Evolutionary conservation across 192 early-diverging fungal genomes (phyloP), one percentile per base, ranked within the genome.

Genomic region (Coemansia sp.): DNA sequence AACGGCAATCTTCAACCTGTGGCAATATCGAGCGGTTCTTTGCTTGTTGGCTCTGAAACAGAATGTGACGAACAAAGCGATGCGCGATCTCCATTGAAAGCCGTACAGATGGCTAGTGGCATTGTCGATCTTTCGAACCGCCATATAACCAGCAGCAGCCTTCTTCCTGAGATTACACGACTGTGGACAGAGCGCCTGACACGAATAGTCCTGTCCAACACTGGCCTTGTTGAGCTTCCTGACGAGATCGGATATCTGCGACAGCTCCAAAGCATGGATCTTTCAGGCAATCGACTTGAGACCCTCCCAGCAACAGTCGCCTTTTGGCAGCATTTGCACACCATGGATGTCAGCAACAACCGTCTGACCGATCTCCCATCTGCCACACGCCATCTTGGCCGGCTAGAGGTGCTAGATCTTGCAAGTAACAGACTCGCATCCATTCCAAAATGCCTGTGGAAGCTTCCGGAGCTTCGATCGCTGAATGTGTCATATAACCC

Each of bases 171-270:
- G 5, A 71, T 74, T 18, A 69, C 67, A 18, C 26, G 7, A 1
- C 7, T 62, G 26, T 71, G 51, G 37, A 67, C 71, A 10, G 19
- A 9, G 11, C 63, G 62, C 49, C 69, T 80, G 45, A 71, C 65
- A 4, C 51, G 48, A 5, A 36, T 80, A 3, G 45, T 59, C 16
- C 45, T 80, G 41, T 69, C 72, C 21, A 48, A 63, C 58, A 80
- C 71, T 63, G 47, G 42, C 46, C 69, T 80, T 39, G 59, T 4
- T 37, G 8, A 6, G 18, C 62, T 80, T 13, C 77, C 77, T 4
- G 72, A 74, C 21, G 77, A 71, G 43, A 74, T 80, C n/a, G 77
- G 77, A 2, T 59, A 66, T 45, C 22, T 75, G 63, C 66, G 57
- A n/a, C 65, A 51, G 51, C 63, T 80, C 41, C 68, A 75, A 67